A percentile compares a stretch with the other conserved stretches of the same genome.
phyloP scores from a whole-genome alignment of 1,284 basidiomycete species.

The Cutaneotrichosporon arboriforme region DNA sequence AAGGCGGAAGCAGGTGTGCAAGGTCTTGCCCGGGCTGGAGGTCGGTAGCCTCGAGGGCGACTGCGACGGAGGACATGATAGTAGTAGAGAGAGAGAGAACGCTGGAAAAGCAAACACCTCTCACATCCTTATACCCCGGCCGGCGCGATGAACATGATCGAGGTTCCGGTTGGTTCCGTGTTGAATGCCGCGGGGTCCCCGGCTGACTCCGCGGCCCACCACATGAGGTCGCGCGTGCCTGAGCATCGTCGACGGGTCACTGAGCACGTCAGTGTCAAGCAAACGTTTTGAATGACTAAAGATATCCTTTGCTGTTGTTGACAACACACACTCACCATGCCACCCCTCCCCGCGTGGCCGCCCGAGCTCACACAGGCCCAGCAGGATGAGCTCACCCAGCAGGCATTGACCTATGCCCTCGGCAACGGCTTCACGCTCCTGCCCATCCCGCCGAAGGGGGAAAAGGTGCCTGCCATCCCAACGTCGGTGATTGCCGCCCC shows the following conservation, averaged over 20 bases:
- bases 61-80: neutral
- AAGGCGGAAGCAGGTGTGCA: constrained; percentile 73
- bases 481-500: constrained; percentile 81
- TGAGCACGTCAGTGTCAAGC: too few relatives aligned
- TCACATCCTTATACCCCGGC: too few relatives aligned
- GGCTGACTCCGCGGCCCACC: too few relatives aligned
- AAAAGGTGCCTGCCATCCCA: constrained; percentile 49
- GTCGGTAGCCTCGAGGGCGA: constrained; percentile 13
- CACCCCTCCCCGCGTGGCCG: constrained; percentile 59
- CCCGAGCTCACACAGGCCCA: constrained; percentile 60
- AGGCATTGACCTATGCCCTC: constrained; percentile 77
- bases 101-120: too few relatives aligned
- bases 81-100: neutral
- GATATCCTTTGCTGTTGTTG: too few relatives aligned
- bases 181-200: too few relatives aligned
- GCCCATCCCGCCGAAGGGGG: constrained; percentile 48
- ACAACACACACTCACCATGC: constrained; percentile 1
- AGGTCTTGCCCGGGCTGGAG: constrained; percentile 38
- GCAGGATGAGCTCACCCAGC: constrained; percentile 56
- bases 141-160: too few relatives aligned
- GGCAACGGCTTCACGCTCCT: constrained; percentile 79
- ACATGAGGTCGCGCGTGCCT: too few relatives aligned
- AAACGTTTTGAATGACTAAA: too few relatives aligned
- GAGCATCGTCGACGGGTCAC: too few relatives aligned
- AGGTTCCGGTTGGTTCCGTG: too few relatives aligned